phyloP scores from a whole-genome alignment of 2,329 filamentous ascomycete genomes.

The Beauveria medogensis region DNA sequence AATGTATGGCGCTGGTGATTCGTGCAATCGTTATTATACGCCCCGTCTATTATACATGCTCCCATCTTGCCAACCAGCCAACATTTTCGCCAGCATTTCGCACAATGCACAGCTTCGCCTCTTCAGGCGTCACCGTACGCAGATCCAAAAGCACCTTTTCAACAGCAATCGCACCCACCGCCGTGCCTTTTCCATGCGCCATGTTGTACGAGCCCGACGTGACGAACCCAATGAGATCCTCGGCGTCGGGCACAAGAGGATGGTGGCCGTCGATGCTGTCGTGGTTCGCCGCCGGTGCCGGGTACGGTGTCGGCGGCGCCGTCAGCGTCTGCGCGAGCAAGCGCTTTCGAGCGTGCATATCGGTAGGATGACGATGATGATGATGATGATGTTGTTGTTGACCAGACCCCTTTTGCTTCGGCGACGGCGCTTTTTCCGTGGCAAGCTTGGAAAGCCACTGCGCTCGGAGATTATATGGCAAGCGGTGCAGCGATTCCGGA shows the following conservation, averaged over 20 bases:
- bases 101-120: slow-evolving; percentile 63
- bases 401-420: slow-evolving; percentile 10
- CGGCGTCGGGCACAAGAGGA: slow-evolving; percentile 61
- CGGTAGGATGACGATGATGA: slow-evolving; percentile 12
- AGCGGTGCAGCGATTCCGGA: slow-evolving; percentile 13
- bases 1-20: neutral
- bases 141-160: slow-evolving; percentile 41
- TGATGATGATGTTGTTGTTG: no score
- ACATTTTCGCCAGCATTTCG: slow-evolving; percentile 71
- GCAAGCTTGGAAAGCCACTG: slow-evolving; percentile 62
- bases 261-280: slow-evolving; percentile 47
- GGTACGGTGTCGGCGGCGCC: slow-evolving; percentile 23
- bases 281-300: slow-evolving; percentile 28
- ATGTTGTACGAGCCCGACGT: slow-evolving; percentile 81
- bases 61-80: slow-evolving; percentile 74
- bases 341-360: slow-evolving; percentile 32
- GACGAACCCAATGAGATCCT: slow-evolving; percentile 81
- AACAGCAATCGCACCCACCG: slow-evolving; percentile 62
- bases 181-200: slow-evolving; percentile 64
- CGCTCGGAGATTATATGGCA: slow-evolving; percentile 46
- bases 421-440: slow-evolving; percentile 3
- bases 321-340: slow-evolving; percentile 42
- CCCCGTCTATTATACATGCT: slow-evolving; percentile 41
- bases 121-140: slow-evolving; percentile 23
- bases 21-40: neutral